phyloP scores from a whole-genome alignment of 1,284 basidiomycete genomes.

The Leccinum solheimii region DNA sequence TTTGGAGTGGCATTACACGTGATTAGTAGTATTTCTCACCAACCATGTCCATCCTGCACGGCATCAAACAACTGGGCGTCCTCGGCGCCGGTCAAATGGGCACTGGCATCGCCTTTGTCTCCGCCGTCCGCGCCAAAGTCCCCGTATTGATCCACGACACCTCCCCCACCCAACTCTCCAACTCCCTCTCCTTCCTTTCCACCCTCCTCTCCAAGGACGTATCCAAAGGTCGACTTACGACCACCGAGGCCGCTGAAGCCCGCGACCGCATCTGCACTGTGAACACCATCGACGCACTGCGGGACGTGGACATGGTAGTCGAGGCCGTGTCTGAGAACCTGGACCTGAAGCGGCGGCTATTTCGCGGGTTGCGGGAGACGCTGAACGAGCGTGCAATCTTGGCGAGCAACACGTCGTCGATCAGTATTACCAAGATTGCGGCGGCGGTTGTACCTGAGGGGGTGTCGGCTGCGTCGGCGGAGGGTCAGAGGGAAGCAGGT shows the following conservation, averaged over 20 bases:
- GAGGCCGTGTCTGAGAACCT: slow-evolving; percentile 94
- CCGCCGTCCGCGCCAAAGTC: slow-evolving; percentile 76
- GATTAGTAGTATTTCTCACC: slow-evolving; percentile 12
- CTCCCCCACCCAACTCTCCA: slow-evolving; percentile 63
- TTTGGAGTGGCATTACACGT: slow-evolving; percentile 15
- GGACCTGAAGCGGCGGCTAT: slow-evolving; percentile 78
- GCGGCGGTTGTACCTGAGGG: slow-evolving; percentile 67
- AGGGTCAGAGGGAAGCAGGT: slow-evolving; percentile 61
- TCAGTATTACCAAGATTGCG: slow-evolving; percentile 93
- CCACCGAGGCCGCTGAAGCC: slow-evolving; percentile 74
- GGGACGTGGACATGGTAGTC: slow-evolving; percentile 86
- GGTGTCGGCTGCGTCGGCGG: slow-evolving; percentile 55
- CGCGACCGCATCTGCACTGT: slow-evolving; percentile 63
- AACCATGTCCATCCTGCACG: slow-evolving; percentile 59
- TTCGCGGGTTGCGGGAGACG: slow-evolving; percentile 68
- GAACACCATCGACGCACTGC: slow-evolving; percentile 54
- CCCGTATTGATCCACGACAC: slow-evolving; percentile 76
- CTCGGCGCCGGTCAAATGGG: slow-evolving; percentile 89
- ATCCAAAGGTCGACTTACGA: slow-evolving; percentile 76
- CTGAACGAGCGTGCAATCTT: slow-evolving; percentile 78
- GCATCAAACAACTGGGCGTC: slow-evolving; percentile 67
- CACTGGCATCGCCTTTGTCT: slow-evolving; percentile 83
- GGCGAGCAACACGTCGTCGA: slow-evolving; percentile 92
- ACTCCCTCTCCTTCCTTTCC: slow-evolving; percentile 74
- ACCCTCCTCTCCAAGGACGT: slow-evolving; percentile 86